phyloP scores from a whole-genome alignment of 176 grass and related monocot genomes.

The Rhipidocladum racemiflorum region DNA sequence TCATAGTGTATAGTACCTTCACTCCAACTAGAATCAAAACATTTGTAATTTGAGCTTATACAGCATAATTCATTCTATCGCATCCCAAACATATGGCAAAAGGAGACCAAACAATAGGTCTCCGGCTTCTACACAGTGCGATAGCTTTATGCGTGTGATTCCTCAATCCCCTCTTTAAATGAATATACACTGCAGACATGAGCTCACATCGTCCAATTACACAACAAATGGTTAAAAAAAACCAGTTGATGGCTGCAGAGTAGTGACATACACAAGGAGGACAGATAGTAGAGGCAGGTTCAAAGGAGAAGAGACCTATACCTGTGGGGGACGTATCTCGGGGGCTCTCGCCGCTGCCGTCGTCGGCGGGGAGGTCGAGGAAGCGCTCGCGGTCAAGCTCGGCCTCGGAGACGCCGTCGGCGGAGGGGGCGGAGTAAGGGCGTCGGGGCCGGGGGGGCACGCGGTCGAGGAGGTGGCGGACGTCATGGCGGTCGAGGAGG shows the following conservation, averaged over 20 bases:
- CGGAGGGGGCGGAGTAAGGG: constrained; percentile 14
- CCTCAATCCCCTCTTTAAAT: neutral
- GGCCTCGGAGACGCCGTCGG: constrained; percentile 44
- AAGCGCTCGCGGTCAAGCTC: constrained; percentile 76
- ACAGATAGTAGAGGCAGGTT: neutral
- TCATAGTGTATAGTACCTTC: neutral
- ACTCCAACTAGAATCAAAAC: neutral
- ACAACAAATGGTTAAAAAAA: neutral
- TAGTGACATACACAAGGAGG: neutral
- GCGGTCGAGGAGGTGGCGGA: constrained; percentile 85
- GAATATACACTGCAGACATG: neutral
- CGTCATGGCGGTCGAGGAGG: constrained; percentile 88
- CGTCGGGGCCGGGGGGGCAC: constrained; percentile 66
- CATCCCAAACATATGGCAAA: neutral
- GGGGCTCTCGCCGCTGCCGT: constrained; percentile 9
- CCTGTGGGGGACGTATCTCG: constrained; percentile 26
- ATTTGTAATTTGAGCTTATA: neutral
- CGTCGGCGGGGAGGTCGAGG: constrained; percentile 48
- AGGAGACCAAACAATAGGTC: neutral
- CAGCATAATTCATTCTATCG: neutral
- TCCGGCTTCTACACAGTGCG: neutral
- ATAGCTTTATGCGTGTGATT: neutral
- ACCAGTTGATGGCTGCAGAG: neutral
- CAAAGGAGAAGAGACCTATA: constrained; percentile 10
- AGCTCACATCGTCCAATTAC: neutral